phyloP scores from a whole-genome alignment of 2,329 filamentous ascomycete genomes.

The Botrytis byssoidea region DNA sequence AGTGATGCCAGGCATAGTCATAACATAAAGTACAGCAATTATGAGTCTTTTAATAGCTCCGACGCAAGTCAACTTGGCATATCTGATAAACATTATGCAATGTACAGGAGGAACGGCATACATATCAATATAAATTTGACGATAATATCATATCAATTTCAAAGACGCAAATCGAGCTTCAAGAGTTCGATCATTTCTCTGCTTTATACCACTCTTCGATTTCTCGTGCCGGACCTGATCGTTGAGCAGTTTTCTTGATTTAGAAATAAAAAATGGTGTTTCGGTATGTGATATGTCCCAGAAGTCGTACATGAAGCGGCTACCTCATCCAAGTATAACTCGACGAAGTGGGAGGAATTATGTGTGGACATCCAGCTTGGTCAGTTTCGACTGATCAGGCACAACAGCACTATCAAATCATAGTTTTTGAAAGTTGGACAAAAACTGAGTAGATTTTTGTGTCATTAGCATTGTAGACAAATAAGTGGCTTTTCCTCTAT shows the following conservation, averaged over 20 bases:
- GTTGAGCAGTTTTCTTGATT: background rate
- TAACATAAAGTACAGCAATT: background rate
- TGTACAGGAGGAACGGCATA: background rate
- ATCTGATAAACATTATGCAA: background rate
- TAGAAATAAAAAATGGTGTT: background rate
- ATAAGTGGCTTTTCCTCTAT: conserved; percentile 24
- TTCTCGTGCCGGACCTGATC: background rate
- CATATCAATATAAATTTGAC: background rate
- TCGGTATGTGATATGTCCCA: background rate
- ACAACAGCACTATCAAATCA: background rate
- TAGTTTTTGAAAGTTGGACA: background rate
- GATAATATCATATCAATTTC: background rate
- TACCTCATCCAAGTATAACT: background rate
- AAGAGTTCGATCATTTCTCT: background rate
- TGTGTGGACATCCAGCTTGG: background rate
- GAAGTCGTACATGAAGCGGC: background rate
- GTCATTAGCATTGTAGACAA: conserved; percentile 11
- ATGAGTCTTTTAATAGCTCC: background rate
- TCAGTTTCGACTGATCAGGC: background rate
- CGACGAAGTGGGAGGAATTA: background rate
- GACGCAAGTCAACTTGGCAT: conserved; percentile 1
- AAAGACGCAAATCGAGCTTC: background rate
- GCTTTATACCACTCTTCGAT: background rate
- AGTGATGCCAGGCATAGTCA: background rate
- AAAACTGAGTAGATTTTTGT: background rate